Evolutionary conservation across 1,284 basidiomycete genomes (phyloP), one percentile per base, ranked within the genome.

Genomic region (Melampsora americana): DNA sequence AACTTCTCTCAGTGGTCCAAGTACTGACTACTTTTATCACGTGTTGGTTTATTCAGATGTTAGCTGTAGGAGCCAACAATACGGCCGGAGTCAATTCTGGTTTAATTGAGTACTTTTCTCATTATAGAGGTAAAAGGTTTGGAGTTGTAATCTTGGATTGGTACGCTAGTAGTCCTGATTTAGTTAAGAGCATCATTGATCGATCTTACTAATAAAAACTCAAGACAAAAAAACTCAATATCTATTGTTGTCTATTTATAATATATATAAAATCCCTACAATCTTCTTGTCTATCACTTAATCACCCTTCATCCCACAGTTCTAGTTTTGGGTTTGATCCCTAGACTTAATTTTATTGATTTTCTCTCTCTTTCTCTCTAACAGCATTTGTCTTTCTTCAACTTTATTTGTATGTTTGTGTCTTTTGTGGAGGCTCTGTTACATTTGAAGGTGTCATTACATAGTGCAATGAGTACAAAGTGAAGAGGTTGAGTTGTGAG

Each of bases 131-230:
- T 35, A 20, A 59, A 23, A 44, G 73, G 46, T 35, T 75, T 20
- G 73, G 73, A 1, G 62, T 75, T 20, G 20, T 75, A 18, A 48
- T 75, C 26, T 53, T 75, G 6, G 73, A 75, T 46, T 75, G 65
- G 65, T 75, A 75, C 26, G 39, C 59, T n/a, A 56, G 59, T 16
- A 6, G 44, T 1, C 73, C 73, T 7, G 50, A 60, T 14, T 56
- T 75, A 5, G 39, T 75, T 30, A 44, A 68, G n/a, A 23, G 32
- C 12, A 59, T 75, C 46, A 68, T 75, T 42, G 30, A 48, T 26
- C 44, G 32, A 67, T 46, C 46, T 11, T 56, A 23, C 32, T 60
- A 53, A 23, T 20, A 53, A 53, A 53, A 53, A 3, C 16, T 16
- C 2, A 53, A 5, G 5, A 4, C 12, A 5, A 53, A 20, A 18